Base-by-base conservation (phyloP, 108 stramenopile genomes). In the Chaetoceros muelleri region DNA sequence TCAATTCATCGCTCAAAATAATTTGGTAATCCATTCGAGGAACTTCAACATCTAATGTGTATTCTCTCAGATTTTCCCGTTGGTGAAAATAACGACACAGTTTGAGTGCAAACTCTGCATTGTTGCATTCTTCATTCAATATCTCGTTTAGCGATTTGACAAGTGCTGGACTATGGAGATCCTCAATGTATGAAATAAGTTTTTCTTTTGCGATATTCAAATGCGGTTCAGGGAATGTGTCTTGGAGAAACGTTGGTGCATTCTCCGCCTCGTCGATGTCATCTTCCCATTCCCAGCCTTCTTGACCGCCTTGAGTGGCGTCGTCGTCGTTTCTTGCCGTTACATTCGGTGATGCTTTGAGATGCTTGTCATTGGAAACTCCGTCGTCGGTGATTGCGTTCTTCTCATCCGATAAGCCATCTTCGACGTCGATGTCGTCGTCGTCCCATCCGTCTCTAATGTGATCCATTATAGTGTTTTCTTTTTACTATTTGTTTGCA, bases 11-110 rank as follows among this genome's bases (percentile, higher is more conserved):
- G 18, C 66, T 50, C 17, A 78, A 57, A 7, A 83, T 49, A 7
- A 85, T 73, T 34, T 75, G 67, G 67, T 90, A 90, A 48, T 82
- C 60, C 89, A 90, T 90, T n/a, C 89, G 73, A 24, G 64, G 71
- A 16, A 90, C 45, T 69, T 90, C 89, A 24, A 77, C 80, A 19
- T 81, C 67, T 1, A 83, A 48, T 30, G 89, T 90, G 70, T 86
- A 90, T 24, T 90, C 79, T 29, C 67, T 69, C 46, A 90, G 62
- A 28, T 78, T 40, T 40, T 40, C 34, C 13, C 34, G 34, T 40
- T 5, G 13, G 13, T 40, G 34, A 40, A 10, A 40, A 40, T 40
- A 40, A 13, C 34, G 34, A 40, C 34, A 40, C 8, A 40, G 34
- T 40, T 40, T 5, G 13, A 40, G 34, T 40, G 34, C 34, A 40